Base-by-base conservation (phyloP, 2,329 filamentous ascomycete genomes). In the Chrysoporthe austroafricana region DNA sequence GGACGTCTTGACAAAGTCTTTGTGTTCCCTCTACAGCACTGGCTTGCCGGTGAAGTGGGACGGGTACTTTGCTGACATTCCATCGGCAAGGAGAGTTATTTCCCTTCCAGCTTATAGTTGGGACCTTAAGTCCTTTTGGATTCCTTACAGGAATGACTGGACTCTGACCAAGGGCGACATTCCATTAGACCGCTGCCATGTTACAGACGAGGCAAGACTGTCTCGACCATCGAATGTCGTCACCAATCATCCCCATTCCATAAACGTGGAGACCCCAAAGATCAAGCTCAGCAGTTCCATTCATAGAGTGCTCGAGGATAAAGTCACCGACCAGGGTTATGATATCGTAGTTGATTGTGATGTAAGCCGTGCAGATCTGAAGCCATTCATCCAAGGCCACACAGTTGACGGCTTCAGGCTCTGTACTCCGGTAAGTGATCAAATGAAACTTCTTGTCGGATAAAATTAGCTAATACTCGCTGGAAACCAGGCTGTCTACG, bases 101-200 rank as follows among this genome's bases (percentile, higher is more conserved):
- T 36, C 8, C 1, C n/a, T 67, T 14, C 66, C 66, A n/a, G 43
- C 44, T n/a, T 67, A 67, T 18, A 60, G 39, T 34, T 67, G 66
- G 66, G 66, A 67, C 18, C 61, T 67, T 7, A 44, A 67, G 26
- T 46, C 64, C 1, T 67, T 64, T 46, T 67, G 66, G 66, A 67
- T 67, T 4, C 66, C 64, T 48, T 67, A 67, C 26, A 56, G 58
- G 18, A 64, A 67, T 13, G 66, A 67, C 54, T 67, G 66, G 66
- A 64, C 66, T 2, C 56, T 67, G 2, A 46, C 61, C 3, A 67
- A 67, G 34, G 66, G 66, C 9, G 66, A 67, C n/a, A 14, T 36
- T 59, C 14, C 34, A 58, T 26, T 26, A 26, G 26, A 26, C 26
- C 26, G 26, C 26, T 26, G 26, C 26, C 26, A 26, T 26, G 26